Evolutionary conservation across 1,139 yeast genomes (phyloP).

Genomic region (Casaregolazyma lundiana): DNA sequence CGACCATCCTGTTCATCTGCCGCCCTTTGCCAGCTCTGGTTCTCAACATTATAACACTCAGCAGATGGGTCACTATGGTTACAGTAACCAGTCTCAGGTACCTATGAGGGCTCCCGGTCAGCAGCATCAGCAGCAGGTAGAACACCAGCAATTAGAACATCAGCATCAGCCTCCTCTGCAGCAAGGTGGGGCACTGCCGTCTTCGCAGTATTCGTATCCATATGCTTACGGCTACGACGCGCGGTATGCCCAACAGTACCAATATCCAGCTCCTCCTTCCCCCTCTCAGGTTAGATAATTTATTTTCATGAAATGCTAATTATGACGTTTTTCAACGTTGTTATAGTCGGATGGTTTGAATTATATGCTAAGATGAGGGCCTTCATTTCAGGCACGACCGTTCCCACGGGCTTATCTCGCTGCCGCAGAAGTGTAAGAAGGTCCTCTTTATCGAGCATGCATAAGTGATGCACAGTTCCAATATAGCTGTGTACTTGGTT

Average conservation of each 20-base stretch:
- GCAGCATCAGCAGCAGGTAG: constrained; percentile 12
- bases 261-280: constrained; percentile 14
- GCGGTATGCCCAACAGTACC: constrained; percentile 12
- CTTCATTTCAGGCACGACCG: neutral
- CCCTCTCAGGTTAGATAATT: constrained; percentile 10
- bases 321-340: constrained; percentile 1
- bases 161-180: neutral
- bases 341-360: neutral
- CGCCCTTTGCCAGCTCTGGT: constrained; percentile 4
- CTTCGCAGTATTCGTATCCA: constrained; percentile 12
- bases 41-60: constrained; percentile 1
- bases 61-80: constrained; percentile 8
- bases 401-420: neutral
- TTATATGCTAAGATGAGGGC: neutral
- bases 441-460: constrained; percentile 5
- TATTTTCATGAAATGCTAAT: neutral
- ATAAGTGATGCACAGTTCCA: constrained; percentile 7
- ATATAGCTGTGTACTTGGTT: constrained; percentile 3
- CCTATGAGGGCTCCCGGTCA: constrained; percentile 10
- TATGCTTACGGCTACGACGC: constrained; percentile 12
- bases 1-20: constrained; percentile 3
- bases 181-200: constrained; percentile 3
- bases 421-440: neutral
- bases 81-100: constrained; percentile 17
- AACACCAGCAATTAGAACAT: constrained; percentile 1